Percentiles rank a stretch among this genome's conserved stretches.
These are phyloP conservation scores for Pseudozyma thailandica DNA, from an alignment of 1,284 basidiomycete species.

Conservation along the genomic window DNA sequence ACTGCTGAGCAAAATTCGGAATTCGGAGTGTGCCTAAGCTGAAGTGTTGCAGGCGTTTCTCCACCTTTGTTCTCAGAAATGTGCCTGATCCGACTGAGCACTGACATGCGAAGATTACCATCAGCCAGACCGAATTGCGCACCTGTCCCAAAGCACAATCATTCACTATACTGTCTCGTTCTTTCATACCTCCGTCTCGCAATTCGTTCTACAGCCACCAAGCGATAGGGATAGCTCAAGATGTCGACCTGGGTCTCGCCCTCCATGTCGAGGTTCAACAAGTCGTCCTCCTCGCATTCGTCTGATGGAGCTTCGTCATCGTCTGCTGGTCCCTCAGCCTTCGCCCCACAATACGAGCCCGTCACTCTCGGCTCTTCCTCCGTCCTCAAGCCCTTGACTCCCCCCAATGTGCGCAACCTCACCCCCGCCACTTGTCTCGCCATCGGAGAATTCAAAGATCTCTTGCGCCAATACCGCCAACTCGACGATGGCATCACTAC, in stretches of 20 bases:
- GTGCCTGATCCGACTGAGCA: constrained; percentile 22
- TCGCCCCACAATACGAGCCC: constrained; percentile 28
- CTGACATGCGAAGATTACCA: constrained; percentile 14
- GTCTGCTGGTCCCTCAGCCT: constrained; percentile 4
- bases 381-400: constrained; percentile 32
- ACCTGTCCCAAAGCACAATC: background rate
- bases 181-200: background rate
- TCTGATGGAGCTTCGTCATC: constrained; percentile 3
- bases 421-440: constrained; percentile 50
- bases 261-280: constrained; percentile 35
- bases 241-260: constrained; percentile 47
- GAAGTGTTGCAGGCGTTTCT: background rate
- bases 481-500: constrained; percentile 64
- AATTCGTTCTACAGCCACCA: background rate
- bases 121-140: background rate
- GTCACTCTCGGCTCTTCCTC: constrained; percentile 33
- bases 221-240: background rate
- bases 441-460: constrained; percentile 56
- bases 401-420: constrained; percentile 46
- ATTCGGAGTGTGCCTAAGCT: constrained; percentile 4
- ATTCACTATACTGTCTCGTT: too few species aligned
- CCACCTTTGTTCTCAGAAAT: constrained; percentile 2
- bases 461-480: constrained; percentile 59
- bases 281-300: constrained; percentile 3
- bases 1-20: constrained; percentile 5